phyloP scores from a whole-genome alignment of 2,329 filamentous ascomycete species.

The Apiospora aurea region DNA sequence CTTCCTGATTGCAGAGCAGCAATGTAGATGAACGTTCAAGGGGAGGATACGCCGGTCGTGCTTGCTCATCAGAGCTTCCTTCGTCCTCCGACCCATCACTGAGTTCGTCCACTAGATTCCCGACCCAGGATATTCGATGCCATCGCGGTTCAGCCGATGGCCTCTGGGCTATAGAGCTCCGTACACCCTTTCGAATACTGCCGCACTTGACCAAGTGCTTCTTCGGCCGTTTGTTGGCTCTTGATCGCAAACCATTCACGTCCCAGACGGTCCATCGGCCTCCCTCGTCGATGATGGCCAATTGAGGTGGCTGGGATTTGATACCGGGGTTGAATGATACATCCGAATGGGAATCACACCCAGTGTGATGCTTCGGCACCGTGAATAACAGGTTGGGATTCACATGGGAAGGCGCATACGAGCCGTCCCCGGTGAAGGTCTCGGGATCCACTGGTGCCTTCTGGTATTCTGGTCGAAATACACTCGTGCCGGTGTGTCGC shows the following conservation, averaged over 20 bases:
- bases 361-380: slow-evolving; percentile 60
- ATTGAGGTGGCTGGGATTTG: slow-evolving; percentile 60
- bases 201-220: slow-evolving; percentile 49
- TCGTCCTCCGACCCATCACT: slow-evolving; percentile 44
- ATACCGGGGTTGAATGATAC: slow-evolving; percentile 67
- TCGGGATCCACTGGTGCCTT: slow-evolving; percentile 41
- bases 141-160: slow-evolving; percentile 43
- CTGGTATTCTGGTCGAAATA: slow-evolving; percentile 60
- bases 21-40: slow-evolving; percentile 67
- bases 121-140: slow-evolving; percentile 54
- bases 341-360: slow-evolving; percentile 65
- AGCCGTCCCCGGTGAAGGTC: slow-evolving; percentile 32
- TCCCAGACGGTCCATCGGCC: slow-evolving; percentile 76
- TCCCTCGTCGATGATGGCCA: slow-evolving; percentile 70
- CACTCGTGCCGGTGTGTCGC: slow-evolving; percentile 57
- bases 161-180: slow-evolving; percentile 42
- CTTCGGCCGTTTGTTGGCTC: slow-evolving; percentile 44
- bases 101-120: slow-evolving; percentile 35
- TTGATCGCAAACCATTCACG: slow-evolving; percentile 49
- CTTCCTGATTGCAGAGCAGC: slow-evolving; percentile 39
- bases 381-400: slow-evolving; percentile 61
- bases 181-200: slow-evolving; percentile 50
- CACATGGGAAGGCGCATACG: slow-evolving; percentile 56
- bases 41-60: slow-evolving; percentile 36
- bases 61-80: slow-evolving; percentile 35